Evolutionary conservation across 768 basidiomycete genomes (phyloP), one percentile per base, ranked within the genome.

Genomic region (Kwoniella newhampshirensis): DNA sequence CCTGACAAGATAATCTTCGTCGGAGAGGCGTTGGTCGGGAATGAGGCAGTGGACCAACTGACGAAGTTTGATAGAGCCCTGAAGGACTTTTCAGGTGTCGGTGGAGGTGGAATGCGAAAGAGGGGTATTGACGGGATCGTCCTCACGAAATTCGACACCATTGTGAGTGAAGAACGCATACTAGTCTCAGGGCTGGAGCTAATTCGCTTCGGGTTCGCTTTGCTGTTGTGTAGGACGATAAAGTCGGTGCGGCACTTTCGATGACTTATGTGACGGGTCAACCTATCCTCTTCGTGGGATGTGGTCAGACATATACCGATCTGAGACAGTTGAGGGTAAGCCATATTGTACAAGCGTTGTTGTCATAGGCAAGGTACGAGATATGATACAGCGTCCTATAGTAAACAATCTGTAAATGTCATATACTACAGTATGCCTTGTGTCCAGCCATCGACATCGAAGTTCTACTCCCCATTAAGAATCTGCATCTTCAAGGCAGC

Each of bases 251-350:
- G 6, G 96, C 96, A 8, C 81, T 99, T 50, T 96, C 91, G 2
- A 98, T 99, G 96, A 96, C 94, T 48, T 98, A 96, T 77, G 91
- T 97, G 52, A 98, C 96, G 1, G 94, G 96, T 21, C 93, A 98
- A 73, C 94, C 96, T 17, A 97, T 99, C 78, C 82, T 97, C 21
- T 99, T 99, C 75, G 91, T 99, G 62, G 96, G 96, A 6, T 96
- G 91, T 69, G 96, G 96, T 35, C 92, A 98, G 87, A 99, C 96
- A 0, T 99, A 98, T 77, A 96, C 92, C 28, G 96, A 99, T 78
- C 77, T 99, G 69, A 82, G 91, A 48, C 91, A 94, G 73, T 75
- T 99, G 62, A 82, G 88, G 58, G 94, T 98, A 30, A 83, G 81
- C 4, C 96, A 96, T 69, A 92, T 99, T 57, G 94, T 98, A 13